Base-by-base conservation (phyloP, 495 filamentous ascomycete genomes). In the Neurospora sp. region DNA sequence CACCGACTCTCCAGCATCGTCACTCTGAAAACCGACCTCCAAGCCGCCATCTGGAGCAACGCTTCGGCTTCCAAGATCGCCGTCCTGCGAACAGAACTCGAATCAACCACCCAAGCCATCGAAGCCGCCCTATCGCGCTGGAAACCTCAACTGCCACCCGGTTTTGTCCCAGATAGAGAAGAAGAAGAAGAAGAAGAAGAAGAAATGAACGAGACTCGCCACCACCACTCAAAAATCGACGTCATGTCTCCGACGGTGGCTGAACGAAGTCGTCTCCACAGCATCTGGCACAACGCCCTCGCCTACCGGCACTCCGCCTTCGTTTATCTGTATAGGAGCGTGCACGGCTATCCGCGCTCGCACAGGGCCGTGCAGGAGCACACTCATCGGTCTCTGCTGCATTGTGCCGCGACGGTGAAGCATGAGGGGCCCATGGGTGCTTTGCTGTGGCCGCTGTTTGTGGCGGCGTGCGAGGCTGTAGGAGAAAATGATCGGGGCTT, bases 291-390 rank as follows among this genome's bases (percentile, higher is more conserved):
- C 78, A 90, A 89, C 73, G 87, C 89, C 14, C 82, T 89, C 69
- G 88, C 89, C 8, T 89, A 90, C 75, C 87, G 87, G 14, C 87
- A 90, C 73, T 86, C 86, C 18, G 86, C 86, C 7, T 86, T 88
- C 71, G 86, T 90, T 4, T 89, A 89, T 74, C 83, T 90, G 35
- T 88, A 89, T 75, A 86, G 88, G 69, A 86, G 83, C 27, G 83
- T 89, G 35, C 83, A 85, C 71, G 76, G 77, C 12, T 81, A 80
- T 59, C 75, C 84, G 20, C 81, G 87, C 41, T 76, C 75, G 4
- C 82, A 86, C 69, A 69, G 80, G 12, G 76, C 81, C 14, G 86
- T 90, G 16, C 87, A 90, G 73, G 80, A 78, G 39, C 86, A 89
- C 68, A 76, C 83, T 1, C 84, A 83, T 72, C 75, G 82, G 7